Percentiles rank a stretch among this genome's conserved stretches.
Evolutionary conservation across 768 basidiomycete species (phyloP).

Genomic region (Trichaptum fuscoviolaceum): DNA sequence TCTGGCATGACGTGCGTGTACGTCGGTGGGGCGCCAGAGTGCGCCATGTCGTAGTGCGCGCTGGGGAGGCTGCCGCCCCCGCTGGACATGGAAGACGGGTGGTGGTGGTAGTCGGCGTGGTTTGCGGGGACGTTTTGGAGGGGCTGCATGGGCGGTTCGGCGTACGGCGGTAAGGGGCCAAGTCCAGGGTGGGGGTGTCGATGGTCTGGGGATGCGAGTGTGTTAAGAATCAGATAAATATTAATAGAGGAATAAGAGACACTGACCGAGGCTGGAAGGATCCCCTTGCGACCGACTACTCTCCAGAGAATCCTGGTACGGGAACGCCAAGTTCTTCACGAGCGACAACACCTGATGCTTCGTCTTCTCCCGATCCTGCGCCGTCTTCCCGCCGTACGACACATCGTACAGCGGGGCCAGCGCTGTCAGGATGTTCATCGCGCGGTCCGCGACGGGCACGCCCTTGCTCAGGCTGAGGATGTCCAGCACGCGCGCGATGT

Average conservation of each 20-base stretch:
- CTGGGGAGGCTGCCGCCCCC: neutral
- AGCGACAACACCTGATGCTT: slow-evolving; percentile 56
- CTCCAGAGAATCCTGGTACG: slow-evolving; percentile 68
- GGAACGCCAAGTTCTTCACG: slow-evolving; percentile 74
- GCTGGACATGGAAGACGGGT: neutral
- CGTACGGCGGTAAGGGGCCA: neutral
- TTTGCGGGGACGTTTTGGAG: neutral
- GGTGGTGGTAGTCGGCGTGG: neutral
- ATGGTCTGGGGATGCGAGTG: neutral
- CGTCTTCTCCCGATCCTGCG: slow-evolving; percentile 52
- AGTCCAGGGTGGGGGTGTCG: neutral
- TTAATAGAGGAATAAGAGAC: neutral
- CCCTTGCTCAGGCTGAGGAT: slow-evolving; percentile 64
- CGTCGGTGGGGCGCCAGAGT: neutral
- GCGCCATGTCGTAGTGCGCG: neutral
- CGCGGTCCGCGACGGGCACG: slow-evolving; percentile 68
- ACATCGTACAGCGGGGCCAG: slow-evolving; percentile 66
- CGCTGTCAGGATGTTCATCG: slow-evolving; percentile 61
- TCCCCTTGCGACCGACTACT: slow-evolving; percentile 44
- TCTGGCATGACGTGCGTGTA: neutral
- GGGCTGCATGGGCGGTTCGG: neutral
- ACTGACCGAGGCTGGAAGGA: slow-evolving; percentile 15
- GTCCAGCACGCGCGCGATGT: slow-evolving; percentile 62
- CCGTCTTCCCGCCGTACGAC: slow-evolving; percentile 39
- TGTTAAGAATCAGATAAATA: neutral